phyloP scores from a whole-genome alignment of 2,329 filamentous ascomycete species.

The Fonsecaea multimorphosa region DNA sequence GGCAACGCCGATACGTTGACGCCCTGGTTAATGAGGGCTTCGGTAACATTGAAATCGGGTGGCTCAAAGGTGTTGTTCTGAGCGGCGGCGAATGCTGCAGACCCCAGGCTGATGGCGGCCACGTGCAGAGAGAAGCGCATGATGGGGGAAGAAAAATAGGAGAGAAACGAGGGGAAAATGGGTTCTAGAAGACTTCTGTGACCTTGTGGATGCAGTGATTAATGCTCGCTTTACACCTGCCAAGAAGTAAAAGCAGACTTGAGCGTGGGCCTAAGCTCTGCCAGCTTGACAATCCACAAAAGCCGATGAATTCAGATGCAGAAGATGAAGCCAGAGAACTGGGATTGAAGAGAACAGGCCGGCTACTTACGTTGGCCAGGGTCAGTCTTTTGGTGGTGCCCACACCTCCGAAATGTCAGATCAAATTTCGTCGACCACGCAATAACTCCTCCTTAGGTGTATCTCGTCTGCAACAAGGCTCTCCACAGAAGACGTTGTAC shows the following conservation, averaged over 20 bases:
- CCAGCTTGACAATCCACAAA: not conserved
- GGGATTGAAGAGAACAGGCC: not conserved
- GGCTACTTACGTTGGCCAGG: conserved; percentile 6
- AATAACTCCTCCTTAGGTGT: not conserved
- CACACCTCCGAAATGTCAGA: not conserved
- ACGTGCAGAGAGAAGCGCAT: conserved; percentile 22
- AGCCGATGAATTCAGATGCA: not conserved
- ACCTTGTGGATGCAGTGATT: not conserved
- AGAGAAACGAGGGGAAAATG: not conserved
- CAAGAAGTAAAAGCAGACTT: not conserved
- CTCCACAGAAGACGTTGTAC: conserved; percentile 1
- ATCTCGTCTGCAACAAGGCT: not conserved
- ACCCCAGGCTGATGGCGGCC: conserved; percentile 15
- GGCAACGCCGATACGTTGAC: conserved; percentile 26
- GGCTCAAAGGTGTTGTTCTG: conserved; percentile 26
- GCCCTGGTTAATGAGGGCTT: conserved; percentile 27
- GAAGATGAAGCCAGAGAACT: conserved; percentile 1
- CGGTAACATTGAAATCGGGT: conserved; percentile 28
- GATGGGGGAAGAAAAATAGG: conserved; percentile 5
- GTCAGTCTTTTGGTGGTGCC: not conserved
- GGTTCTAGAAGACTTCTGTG: not conserved
- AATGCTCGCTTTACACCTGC: not conserved
- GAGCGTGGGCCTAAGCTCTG: not conserved
- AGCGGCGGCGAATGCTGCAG: not conserved
- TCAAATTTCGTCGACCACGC: conserved; percentile 6